Base-by-base conservation (phyloP, 352 stramenopile species). In the Phytopythium ostracodes region DNA sequence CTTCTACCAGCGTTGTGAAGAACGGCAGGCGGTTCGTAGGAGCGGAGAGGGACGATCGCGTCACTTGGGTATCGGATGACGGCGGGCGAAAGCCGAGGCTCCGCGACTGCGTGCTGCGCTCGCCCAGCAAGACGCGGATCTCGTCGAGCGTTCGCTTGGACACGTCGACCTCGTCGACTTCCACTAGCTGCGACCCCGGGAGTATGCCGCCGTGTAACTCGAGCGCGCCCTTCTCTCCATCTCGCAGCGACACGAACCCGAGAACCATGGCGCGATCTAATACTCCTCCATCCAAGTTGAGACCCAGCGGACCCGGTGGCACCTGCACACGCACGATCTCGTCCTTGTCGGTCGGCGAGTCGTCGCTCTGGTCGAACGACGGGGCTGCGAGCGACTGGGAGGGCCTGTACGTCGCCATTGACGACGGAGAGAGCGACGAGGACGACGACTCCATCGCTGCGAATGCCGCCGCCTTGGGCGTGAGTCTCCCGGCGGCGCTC, bases 141-240 rank as follows among this genome's bases (percentile, higher is more conserved):
- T 79, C 72, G 24, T 73, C 64, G 1, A 88, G 68, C 20, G 73
- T 56, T 53, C 65, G 62, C 10, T 57, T 50, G 10, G 75, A 79
- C 9, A 92, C 78, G 64, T 92, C 79, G 38, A 77, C 50, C 31
- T 72, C 79, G 57, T 92, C 88, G 55, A 92, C 78, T 42, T 74
- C 68, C 25, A 89, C 67, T n/a, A 92, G 73, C 50, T 72, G 57
- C 4, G 79, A 68, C 40, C 84, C 79, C 2, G 63, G 66, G 20
- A 56, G 33, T 15, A 92, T 60, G 20, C 62, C 66, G 35, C 79
- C 84, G 38, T 76, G 69, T 1, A 62, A 18, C 59, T 91, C 81
- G 0, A 91, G 27, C 2, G 63, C 52, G 35, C 84, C 84, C 11
- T 62, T 59, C 12, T 73, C 73, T 35, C 79, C 81, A 35, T 89